phyloP scores from a whole-genome alignment of 1,284 basidiomycete genomes.

The Athelia psychrophila region DNA sequence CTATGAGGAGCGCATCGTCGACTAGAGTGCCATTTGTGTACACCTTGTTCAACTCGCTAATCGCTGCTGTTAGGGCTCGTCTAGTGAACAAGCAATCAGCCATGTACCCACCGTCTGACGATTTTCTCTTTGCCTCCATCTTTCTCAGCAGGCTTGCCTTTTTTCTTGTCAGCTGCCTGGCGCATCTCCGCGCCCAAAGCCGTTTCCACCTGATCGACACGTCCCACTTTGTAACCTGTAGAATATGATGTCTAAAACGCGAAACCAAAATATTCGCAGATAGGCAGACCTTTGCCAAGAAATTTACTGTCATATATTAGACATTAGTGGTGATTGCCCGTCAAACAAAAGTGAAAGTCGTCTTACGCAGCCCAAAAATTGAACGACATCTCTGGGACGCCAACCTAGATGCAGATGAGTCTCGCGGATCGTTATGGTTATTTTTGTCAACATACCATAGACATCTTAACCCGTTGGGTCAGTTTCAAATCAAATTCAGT shows the following conservation, averaged over 20 bases:
- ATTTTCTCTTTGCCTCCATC: constrained; percentile 70
- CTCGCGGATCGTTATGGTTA: too few relatives aligned
- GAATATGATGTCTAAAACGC: constrained; percentile 7
- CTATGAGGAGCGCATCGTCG: constrained; percentile 84
- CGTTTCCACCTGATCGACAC: constrained; percentile 97
- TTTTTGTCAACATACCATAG: constrained; percentile 65
- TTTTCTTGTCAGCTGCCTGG: constrained; percentile 66
- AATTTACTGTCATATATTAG: constrained; percentile 55
- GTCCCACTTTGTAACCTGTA: constrained; percentile 92
- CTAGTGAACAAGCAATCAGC: background rate
- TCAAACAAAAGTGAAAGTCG: background rate
- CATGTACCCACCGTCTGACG: constrained; percentile 58
- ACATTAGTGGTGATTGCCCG: background rate
- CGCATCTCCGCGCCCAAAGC: constrained; percentile 84
- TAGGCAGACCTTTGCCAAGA: constrained; percentile 65
- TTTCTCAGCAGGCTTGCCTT: constrained; percentile 47
- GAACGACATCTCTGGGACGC: constrained; percentile 94
- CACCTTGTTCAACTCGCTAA: constrained; percentile 90
- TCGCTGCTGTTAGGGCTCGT: background rate
- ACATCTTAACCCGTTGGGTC: constrained; percentile 95
- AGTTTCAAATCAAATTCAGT: constrained; percentile 92
- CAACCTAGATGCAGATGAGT: constrained; percentile 57
- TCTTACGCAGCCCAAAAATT: constrained; percentile 88
- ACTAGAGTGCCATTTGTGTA: constrained; percentile 97
- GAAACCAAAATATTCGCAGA: background rate